Evolutionary conservation across 2,329 filamentous ascomycete genomes (phyloP).

Genomic region (Alternaria solani): DNA sequence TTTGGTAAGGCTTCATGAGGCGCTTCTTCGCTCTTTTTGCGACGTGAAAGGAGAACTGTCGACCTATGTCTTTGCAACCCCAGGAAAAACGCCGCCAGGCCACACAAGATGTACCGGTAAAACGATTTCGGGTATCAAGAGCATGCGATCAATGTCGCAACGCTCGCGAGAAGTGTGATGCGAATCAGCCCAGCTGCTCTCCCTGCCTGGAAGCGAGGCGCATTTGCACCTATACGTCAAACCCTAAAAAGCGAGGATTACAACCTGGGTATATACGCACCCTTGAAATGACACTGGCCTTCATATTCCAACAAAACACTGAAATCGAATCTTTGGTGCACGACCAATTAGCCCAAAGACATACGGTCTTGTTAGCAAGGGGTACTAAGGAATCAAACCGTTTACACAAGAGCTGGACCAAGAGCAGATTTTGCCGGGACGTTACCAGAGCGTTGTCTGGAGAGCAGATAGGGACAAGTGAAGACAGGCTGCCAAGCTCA

Average conservation of each 20-base stretch:
- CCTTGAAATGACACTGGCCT: slow-evolving; percentile 70
- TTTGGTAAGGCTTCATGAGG: slow-evolving; percentile 3
- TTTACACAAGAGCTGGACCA: slow-evolving; percentile 69
- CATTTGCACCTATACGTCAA: slow-evolving; percentile 73
- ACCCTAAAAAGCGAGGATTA: slow-evolving; percentile 77
- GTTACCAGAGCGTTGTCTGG: slow-evolving; percentile 68
- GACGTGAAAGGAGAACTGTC: slow-evolving; percentile 2
- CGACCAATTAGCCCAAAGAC: slow-evolving; percentile 59
- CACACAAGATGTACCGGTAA: slow-evolving; percentile 29
- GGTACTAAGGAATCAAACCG: slow-evolving; percentile 62
- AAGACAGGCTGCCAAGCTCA: slow-evolving; percentile 25
- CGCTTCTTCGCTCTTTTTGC: not conserved
- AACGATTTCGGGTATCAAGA: slow-evolving; percentile 70
- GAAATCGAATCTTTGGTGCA: slow-evolving; percentile 67
- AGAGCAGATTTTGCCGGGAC: slow-evolving; percentile 66
- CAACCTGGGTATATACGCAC: slow-evolving; percentile 63
- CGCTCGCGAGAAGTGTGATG: slow-evolving; percentile 76
- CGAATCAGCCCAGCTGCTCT: slow-evolving; percentile 69
- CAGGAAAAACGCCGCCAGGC: slow-evolving; percentile 30
- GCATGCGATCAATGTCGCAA: slow-evolving; percentile 73
- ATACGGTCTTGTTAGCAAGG: slow-evolving; percentile 61
- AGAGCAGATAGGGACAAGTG: slow-evolving; percentile 22
- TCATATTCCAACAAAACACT: slow-evolving; percentile 56
- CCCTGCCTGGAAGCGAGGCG: slow-evolving; percentile 70
- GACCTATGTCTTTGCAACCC: slow-evolving; percentile 27